Base-by-base conservation (phyloP, 2,329 filamentous ascomycete species). In the Dryadomyces quercivorus region DNA sequence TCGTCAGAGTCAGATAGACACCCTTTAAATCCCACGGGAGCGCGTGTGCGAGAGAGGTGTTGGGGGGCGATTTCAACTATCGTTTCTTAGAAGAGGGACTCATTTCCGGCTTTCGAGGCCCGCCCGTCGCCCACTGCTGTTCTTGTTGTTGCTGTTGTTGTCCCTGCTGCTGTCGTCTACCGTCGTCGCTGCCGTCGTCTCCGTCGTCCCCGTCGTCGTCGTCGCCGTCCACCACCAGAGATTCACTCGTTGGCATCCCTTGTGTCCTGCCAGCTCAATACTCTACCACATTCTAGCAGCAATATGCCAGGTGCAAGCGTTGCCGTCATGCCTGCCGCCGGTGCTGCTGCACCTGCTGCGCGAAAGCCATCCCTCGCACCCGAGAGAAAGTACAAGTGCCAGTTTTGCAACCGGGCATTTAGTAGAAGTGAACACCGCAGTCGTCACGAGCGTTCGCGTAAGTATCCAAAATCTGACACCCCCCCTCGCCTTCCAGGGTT, bases 301-400 rank as follows among this genome's bases (percentile, higher is more conserved):
- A 76, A 75, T 62, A 88, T 88, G 84, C 83, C 85, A 67, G 82
- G 80, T 74, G 80, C 84, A 69, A 80, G 73, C 69, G 80, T 85
- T 71, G 82, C 83, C 64, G 76, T 80, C 63, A 74, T 78, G 63
- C 73, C 82, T 63, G 74, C 85, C 66, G 71, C 81, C 63, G 78
- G 81, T 66, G 75, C 81, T 66, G 81, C 88, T 66, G 80, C 84
- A 66, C 79, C 86, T 67, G 80, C 81, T 63, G 78, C 85, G 65
- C 83, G 87, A 71, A 95, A 94, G 73, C 72, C 85, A 61, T 77
- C 85, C 58, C 74, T 84, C 63, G 85, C 82, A 63, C 89, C 91
- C 55, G 93, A 97, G 76, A 92, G 94, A 77, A 95, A 96, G 74
- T 98, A 98, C 82, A 96, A 97, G 72, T 98, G 93, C 75, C 90